Evolutionary conservation across 768 basidiomycete genomes (phyloP), one percentile per base, ranked within the genome.

Genomic region (Russula vinacea): DNA sequence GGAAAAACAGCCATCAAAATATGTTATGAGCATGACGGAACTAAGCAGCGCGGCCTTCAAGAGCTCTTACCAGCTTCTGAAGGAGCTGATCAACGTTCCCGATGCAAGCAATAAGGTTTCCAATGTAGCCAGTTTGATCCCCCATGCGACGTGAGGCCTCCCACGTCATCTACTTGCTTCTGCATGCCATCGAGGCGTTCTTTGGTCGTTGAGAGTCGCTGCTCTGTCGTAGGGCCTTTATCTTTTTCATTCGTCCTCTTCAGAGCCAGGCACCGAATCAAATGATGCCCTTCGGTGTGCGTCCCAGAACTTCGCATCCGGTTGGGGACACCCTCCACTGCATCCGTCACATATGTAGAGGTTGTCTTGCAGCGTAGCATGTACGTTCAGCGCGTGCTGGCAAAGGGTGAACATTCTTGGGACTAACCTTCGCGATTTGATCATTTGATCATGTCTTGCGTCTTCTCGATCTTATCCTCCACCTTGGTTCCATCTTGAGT

Each of bases 351-450:
- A 71, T 10, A 53, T 61, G 50, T 58, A 68, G 24, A 65, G 29
- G 32, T 68, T 24, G 9, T 65, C 62, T 53, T 26, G 52, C 33
- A 22, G 11, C 14, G 22, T 19, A 32, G 35, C 17, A 54, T 14
- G n/a, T 14, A 1, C 3, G 22, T 26, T 58, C 29, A 49, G 19
- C 19, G 45, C 24, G 57, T 3, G n/a, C n/a, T n/a, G n/a, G n/a
- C n/a, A n/a, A 39, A 13, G 8, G 17, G 50, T 19, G 44, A 50
- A 17, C 1, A 24, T n/a, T 17, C 2, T 35, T 7, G 14, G 10
- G 14, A 39, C 39, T 14, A 39, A 59, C 69, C 70, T n/a, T 40
- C 57, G 51, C 75, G n/a, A n/a, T n/a, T n/a, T n/a, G n/a, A n/a
- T n/a, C n/a, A n/a, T n/a, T n/a, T n/a, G n/a, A n/a, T n/a, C n/a